Evolutionary conservation across 2,329 filamentous ascomycete species (phyloP).

Genomic region (Aureobasidium vineae): DNA sequence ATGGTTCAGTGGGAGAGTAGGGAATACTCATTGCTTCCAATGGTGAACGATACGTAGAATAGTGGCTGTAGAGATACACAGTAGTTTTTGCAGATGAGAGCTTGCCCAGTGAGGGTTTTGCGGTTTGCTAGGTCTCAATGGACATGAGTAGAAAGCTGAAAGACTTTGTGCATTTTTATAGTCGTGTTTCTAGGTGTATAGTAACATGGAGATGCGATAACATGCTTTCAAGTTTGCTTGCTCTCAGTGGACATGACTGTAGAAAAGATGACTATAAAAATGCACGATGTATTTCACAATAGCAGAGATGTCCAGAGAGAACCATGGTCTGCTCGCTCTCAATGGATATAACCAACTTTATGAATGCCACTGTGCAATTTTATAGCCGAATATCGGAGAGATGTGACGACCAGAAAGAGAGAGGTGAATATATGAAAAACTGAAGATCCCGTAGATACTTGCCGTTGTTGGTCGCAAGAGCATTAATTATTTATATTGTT

Average conservation of each 20-base stretch:
- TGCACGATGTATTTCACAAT: no score
- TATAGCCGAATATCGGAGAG: not conserved
- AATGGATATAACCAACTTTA: not conserved
- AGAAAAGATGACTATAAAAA: no score
- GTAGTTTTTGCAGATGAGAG: not conserved
- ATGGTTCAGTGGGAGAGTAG: not conserved
- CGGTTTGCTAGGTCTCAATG: not conserved
- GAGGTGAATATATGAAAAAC: not conserved
- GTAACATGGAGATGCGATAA: no score
- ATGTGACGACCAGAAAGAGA: not conserved
- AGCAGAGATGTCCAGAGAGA: no score
- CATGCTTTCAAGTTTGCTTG: no score
- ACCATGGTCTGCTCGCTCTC: no score
- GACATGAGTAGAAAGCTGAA: not conserved
- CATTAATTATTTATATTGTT: not conserved
- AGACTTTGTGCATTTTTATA: not conserved
- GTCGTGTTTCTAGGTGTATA: not conserved
- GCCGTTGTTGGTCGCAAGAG: not conserved
- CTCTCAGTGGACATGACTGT: no score
- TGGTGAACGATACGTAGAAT: not conserved
- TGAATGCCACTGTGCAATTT: not conserved
- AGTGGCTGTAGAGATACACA: not conserved
- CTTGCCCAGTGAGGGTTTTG: not conserved
- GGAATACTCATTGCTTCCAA: not conserved
- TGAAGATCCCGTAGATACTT: conserved; percentile 2